A percentile compares a stretch with the other conserved stretches of the same genome.
These are phyloP conservation scores for Nematodospora anomalae DNA, from an alignment of 1,139 yeast species.

Conservation along the genomic window DNA sequence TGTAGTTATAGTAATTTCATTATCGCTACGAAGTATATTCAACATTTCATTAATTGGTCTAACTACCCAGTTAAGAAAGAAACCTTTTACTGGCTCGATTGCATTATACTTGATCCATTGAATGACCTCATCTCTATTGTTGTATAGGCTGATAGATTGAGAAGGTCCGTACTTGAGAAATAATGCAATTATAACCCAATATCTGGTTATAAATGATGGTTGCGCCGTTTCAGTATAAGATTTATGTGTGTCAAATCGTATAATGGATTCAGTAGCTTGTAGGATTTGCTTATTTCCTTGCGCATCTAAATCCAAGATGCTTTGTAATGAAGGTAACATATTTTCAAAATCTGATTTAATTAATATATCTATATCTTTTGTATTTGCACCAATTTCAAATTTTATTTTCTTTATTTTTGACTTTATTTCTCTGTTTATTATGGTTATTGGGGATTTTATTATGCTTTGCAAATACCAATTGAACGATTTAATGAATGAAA, in stretches of 20 bases:
- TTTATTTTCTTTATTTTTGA: constrained; percentile 22
- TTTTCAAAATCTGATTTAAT: constrained; percentile 19
- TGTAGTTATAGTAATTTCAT: constrained; percentile 73
- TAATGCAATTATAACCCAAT: constrained; percentile 63
- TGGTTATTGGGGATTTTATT: constrained; percentile 20
- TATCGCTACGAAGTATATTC: constrained; percentile 80
- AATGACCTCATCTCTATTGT: constrained; percentile 51
- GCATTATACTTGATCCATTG: constrained; percentile 60
- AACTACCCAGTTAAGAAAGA: constrained; percentile 79
- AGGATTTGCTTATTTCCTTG: constrained; percentile 4
- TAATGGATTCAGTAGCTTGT: constrained; percentile 10
- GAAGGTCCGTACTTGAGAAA: constrained; percentile 51
- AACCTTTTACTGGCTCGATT: constrained; percentile 62
- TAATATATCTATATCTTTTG: constrained; percentile 25
- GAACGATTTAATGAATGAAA: constrained; percentile 4
- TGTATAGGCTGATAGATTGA: constrained; percentile 41
- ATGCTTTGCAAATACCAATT: constrained; percentile 12
- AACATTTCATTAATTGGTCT: constrained; percentile 75
- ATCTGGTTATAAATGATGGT: constrained; percentile 55
- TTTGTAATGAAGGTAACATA: constrained; percentile 9
- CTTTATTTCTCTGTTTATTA: constrained; percentile 25
- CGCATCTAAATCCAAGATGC: constrained; percentile 11
- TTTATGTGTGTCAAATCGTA: constrained; percentile 12
- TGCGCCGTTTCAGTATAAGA: constrained; percentile 22
- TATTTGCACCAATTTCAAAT: constrained; percentile 20